Conservation (phyloP, 2,329 filamentous ascomycete species). For the Aureobasidium namibiae region DNA sequence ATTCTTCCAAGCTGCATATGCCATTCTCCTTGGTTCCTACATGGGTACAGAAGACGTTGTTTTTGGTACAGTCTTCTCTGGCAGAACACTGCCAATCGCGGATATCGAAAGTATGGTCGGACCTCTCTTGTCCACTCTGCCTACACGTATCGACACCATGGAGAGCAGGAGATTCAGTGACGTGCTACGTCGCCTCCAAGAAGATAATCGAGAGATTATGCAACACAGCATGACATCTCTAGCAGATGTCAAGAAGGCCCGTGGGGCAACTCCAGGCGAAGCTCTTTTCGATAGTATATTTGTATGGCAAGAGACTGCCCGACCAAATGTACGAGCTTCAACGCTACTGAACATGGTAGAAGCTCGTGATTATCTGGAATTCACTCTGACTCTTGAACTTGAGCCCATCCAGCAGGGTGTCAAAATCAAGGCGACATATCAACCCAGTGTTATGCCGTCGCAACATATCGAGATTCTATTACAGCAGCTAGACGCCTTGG, state of each 20-base stretch:
- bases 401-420: slow-evolving; percentile 51
- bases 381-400: slow-evolving; percentile 66
- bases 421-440: slow-evolving; percentile 47
- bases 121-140: slow-evolving; percentile 70
- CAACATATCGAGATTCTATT: slow-evolving; percentile 50
- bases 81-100: slow-evolving; percentile 62
- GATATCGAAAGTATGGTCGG: slow-evolving; percentile 68
- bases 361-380: slow-evolving; percentile 66
- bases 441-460: slow-evolving; percentile 45
- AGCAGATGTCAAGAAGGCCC: slow-evolving; percentile 58
- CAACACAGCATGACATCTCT: slow-evolving; percentile 57
- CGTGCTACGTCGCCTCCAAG: slow-evolving; percentile 56
- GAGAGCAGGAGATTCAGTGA: slow-evolving; percentile 47
- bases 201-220: slow-evolving; percentile 57
- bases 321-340: slow-evolving; percentile 24
- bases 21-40: slow-evolving; percentile 58
- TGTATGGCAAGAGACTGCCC: slow-evolving; percentile 69
- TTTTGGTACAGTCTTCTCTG: slow-evolving; percentile 75
- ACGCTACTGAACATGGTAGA: slow-evolving; percentile 45
- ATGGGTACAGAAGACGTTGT: slow-evolving; percentile 57
- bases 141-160: slow-evolving; percentile 56
- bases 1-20: slow-evolving; percentile 65
- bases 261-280: slow-evolving; percentile 46
- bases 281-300: slow-evolving; percentile 69
- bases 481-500: slow-evolving; percentile 52